Evolutionary conservation across 2,329 filamentous ascomycete species (phyloP).

Genomic region (Xylariales sp.): DNA sequence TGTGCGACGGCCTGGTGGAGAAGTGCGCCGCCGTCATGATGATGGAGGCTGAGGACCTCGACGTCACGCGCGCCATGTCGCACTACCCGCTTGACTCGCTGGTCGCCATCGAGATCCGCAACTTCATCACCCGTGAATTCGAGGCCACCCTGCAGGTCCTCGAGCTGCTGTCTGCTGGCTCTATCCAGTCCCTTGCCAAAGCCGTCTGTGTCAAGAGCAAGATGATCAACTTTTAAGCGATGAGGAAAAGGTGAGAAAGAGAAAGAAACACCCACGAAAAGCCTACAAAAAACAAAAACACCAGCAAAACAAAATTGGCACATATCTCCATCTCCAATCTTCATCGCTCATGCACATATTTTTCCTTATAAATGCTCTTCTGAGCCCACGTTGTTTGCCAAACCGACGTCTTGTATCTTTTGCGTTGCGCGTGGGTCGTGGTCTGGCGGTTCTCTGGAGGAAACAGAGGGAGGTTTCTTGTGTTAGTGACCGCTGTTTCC

Average conservation of each 20-base stretch:
- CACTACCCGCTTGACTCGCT: conserved; percentile 43
- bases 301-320: too few species aligned
- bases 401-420: too few species aligned
- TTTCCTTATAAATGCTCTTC: too few species aligned
- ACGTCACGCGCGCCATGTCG: conserved; percentile 34
- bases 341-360: too few species aligned
- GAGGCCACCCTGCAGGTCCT: conserved; percentile 49
- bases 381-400: too few species aligned
- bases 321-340: too few species aligned
- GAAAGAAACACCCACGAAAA: background rate
- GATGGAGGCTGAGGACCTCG: conserved; percentile 44
- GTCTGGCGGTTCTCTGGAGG: too few species aligned
- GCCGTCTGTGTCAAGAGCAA: conserved; percentile 43
- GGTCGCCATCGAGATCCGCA: conserved; percentile 45
- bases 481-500: too few species aligned
- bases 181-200: conserved; percentile 43
- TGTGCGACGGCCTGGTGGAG: conserved; percentile 39
- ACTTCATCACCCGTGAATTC: conserved; percentile 45
- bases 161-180: conserved; percentile 49
- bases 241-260: too few species aligned
- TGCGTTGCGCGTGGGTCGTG: too few species aligned
- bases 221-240: conserved; percentile 24
- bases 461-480: too few species aligned
- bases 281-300: background rate
- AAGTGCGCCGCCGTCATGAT: conserved; percentile 46